Base-by-base conservation (phyloP, 257 asterid genomes). In the Plantago elongata region DNA sequence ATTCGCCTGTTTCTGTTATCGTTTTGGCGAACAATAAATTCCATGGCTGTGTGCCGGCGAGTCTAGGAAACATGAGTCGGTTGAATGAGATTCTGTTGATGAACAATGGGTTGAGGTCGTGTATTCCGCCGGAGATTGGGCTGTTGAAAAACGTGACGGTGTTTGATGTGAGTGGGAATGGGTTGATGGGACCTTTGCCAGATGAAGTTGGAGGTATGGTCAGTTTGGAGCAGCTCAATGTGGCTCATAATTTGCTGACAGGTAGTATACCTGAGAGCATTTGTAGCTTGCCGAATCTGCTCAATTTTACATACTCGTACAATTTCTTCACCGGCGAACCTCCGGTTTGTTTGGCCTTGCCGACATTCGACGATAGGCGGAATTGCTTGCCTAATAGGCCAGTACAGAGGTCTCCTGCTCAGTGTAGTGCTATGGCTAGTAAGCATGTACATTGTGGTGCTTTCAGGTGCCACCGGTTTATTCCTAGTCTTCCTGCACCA, bases 1-100 rank as follows among this genome's bases (percentile, higher is more conserved):
- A 89, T 68, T 89, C 97, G 5, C 97, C 97, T 16, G 97, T 89
- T 3, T 89, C 97, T 0, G 97, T 89, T 17, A 84, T 89, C 46
- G 97, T 89, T 2, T 45, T 89, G 13, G 95, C 95, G 2, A 82
- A 78, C 71, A 89, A 89, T 62, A 79, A 70, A 43, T 89, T 89
- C 69, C 97, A 86, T 62, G 97, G 97, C 12, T 86, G 97, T 50
- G 76, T 89, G 1, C 97, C 95, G 11, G 83, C 91, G 29, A 86
- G 97, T 29, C 68, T 89, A 0, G 97, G 94, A 0, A 89, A 86
- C 30, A 89, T 89, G 97, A 80, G 72, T 70, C 81, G 79, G 63
- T 61, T 89, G 61, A 79, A 89, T 14, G 97, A 89, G 81, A 74
- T 82, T 7, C 79, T 89, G 15, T 17, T 89, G 70, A 79, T 77